Evolutionary conservation across 345 rosid species (phyloP), one percentile per base, ranked within the genome.

Genomic region (Luvunga scandens): DNA sequence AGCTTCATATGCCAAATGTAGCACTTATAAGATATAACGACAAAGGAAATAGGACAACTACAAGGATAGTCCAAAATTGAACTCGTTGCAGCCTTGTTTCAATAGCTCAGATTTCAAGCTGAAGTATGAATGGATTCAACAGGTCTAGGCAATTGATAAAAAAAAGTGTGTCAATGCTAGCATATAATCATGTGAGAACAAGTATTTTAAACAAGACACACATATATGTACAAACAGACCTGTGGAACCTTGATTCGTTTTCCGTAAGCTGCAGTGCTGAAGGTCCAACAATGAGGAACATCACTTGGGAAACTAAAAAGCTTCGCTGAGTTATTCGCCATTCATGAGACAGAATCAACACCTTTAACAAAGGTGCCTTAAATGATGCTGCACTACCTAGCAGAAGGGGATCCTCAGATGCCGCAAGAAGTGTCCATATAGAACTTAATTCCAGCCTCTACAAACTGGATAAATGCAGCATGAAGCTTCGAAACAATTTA

Each of bases 301-400:
- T 73, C 81, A 27, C 74, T 82, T 27, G 62, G 75, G 67, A 87
- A 79, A 66, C 62, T 75, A 50, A 73, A 69, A 77, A 95, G 90
- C 86, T 95, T 95, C 78, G 78, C 84, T 1, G 98, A 82, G 87
- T 93, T 93, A 81, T 93, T 89, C 45, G 88, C 97, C 96, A 92
- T 92, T 98, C 99, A 93, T 65, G 97, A 95, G 69, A 34, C 38
- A 34, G 38, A n/a, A n/a, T n/a, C n/a, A n/a, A n/a, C n/a, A n/a
- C 38, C 7, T 6, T 6, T 34, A 34, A 6, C 38, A 34, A 34
- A 34, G 38, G 7, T 0, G 1, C 7, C 38, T 34, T 34, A 34
- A 34, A 34, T 34, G 38, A 34, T 6, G 38, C 38, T 34, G 8
- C 38, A 34, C 7, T 6, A 34, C 8, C 38, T 34, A 34, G 38